Evolutionary conservation across 2,329 filamentous ascomycete species (phyloP), one percentile per base, ranked within the genome.

Genomic region (Aspergillus sp.): DNA sequence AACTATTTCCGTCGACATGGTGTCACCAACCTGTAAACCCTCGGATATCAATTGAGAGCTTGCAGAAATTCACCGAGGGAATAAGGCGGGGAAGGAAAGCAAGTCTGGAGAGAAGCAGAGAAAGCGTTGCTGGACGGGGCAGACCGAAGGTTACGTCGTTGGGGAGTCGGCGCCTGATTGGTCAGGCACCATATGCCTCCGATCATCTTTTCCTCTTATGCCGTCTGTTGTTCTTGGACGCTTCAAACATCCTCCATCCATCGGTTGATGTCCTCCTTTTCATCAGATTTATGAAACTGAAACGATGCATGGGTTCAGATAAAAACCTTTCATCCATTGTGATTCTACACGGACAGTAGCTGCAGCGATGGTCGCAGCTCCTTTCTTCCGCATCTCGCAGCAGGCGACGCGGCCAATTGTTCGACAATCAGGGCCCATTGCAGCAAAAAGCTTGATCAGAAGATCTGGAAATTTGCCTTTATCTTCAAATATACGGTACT

Each of bases 291-390:
- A 19, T 19, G 19, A 4, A 19, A 19, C 19, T 2, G 19, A 19
- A 19, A 19, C 19, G 19, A 19, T 19, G 19, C 19, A 19, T 19
- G 19, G 4, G 4, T 19, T 19, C 19, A 19, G 4, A 19, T 19
- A 19, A 4, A 19, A 19, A 19, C 4, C 19, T 19, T 19, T 19
- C 19, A 19, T 19, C 19, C 19, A 19, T 19, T 19, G 19, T 19
- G 19, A 19, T 19, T 19, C 19, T 19, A 19, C 19, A 19, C 19
- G 19, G 19, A 19, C 39, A 43, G 38, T 49, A 39, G 31, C 37
- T 26, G 27, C 27, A 40, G 51, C 40, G 41, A 65, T 66, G 62
- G 58, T 57, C 36, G 55, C 57, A 44, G 52, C 59, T 56, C 56
- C 54, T 33, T 56, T 64, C 46, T 52, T 61, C 45, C 60, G 59